Evolutionary conservation across 495 filamentous ascomycete genomes (phyloP).

Genomic region (Penicillium daleae): DNA sequence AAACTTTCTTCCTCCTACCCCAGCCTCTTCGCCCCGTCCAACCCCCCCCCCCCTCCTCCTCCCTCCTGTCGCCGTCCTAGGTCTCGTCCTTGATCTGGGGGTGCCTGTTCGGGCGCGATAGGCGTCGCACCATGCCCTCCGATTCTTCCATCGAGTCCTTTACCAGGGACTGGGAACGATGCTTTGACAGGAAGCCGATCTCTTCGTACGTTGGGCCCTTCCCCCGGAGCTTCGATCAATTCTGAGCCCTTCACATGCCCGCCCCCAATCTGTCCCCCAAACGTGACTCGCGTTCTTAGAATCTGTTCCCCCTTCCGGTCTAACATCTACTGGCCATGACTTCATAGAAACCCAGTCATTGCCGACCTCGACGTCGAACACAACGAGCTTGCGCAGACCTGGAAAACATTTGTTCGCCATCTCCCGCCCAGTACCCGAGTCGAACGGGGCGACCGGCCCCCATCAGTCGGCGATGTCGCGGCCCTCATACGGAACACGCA

Average conservation of each 20-base stretch:
- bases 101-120: constrained; percentile 17
- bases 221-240: not conserved
- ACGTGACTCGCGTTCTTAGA: not conserved
- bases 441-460: constrained; percentile 39
- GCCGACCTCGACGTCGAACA: constrained; percentile 50
- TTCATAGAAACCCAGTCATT: constrained; percentile 38
- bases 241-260: not conserved
- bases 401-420: constrained; percentile 45
- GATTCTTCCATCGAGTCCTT: constrained; percentile 15
- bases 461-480: constrained; percentile 38
- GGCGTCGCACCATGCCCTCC: constrained; percentile 31
- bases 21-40: not conserved
- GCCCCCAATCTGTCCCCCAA: not conserved
- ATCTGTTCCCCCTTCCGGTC: not conserved
- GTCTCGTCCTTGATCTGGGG: constrained; percentile 9
- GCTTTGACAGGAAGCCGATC: constrained; percentile 33
- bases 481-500: constrained; percentile 37
- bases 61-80: not conserved
- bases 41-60: not conserved
- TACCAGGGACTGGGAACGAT: constrained; percentile 24
- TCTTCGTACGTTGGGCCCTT: constrained; percentile 23
- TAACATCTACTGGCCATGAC: constrained; percentile 6
- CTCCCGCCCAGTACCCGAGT: constrained; percentile 40
- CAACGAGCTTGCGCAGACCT: constrained; percentile 48
- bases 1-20: constrained; percentile 6